Percentiles rank a stretch among this genome's conserved stretches.
These are phyloP conservation scores for Peronospora destructor DNA, from an alignment of 352 stramenopile genomes.

Conservation along the genomic window DNA sequence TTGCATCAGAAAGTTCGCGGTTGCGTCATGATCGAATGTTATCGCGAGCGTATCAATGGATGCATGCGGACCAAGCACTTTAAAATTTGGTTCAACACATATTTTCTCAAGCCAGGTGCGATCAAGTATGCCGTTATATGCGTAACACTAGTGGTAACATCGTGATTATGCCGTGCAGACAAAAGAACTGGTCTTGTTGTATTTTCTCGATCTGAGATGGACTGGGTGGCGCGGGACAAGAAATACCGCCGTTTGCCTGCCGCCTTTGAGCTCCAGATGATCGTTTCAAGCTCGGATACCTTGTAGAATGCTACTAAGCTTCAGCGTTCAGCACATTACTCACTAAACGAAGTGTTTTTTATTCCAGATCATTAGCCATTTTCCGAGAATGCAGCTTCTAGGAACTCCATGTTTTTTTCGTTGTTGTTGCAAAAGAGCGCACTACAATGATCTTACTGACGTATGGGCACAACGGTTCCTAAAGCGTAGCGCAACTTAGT, in stretches of 20 bases:
- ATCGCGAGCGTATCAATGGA: conserved; percentile 26
- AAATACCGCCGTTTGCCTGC: conserved; percentile 55
- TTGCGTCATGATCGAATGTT: conserved; percentile 59
- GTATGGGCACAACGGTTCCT: too few species aligned
- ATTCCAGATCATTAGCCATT: neutral
- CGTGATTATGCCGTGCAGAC: conserved; percentile 17
- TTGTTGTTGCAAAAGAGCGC: too few species aligned
- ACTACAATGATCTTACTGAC: too few species aligned
- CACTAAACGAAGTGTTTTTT: neutral
- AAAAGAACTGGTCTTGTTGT: conserved; percentile 29
- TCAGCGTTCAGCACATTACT: too few species aligned
- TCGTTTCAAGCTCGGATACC: conserved; percentile 1
- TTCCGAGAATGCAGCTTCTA: too few species aligned
- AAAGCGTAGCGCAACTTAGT: too few species aligned
- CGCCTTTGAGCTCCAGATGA: conserved; percentile 58
- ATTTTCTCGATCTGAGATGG: conserved; percentile 48
- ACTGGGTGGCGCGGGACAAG: conserved; percentile 57
- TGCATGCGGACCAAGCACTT: conserved; percentile 57
- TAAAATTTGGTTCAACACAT: conserved; percentile 70
- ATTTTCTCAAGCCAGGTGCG: conserved; percentile 36
- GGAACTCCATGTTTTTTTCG: too few species aligned
- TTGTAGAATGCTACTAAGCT: neutral
- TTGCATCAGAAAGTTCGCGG: conserved; percentile 39
- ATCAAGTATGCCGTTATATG: neutral
- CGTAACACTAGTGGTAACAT: neutral